phyloP scores from a whole-genome alignment of 106 monocot species.

The Vanilla planifolia region DNA sequence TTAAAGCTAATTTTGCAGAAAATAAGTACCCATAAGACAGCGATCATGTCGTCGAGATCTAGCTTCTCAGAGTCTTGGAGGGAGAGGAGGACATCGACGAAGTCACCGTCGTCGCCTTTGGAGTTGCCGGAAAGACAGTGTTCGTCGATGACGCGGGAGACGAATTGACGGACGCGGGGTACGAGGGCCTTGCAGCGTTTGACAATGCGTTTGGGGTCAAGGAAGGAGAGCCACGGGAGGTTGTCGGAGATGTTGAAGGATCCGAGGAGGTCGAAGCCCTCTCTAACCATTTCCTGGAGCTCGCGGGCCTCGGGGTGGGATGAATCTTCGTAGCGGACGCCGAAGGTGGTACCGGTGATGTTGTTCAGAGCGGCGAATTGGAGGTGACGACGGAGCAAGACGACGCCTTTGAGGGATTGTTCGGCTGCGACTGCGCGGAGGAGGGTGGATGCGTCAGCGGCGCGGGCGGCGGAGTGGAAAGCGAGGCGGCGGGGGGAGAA shows the following conservation, averaged over 20 bases:
- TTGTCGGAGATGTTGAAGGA: constrained; percentile 94
- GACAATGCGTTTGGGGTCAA: constrained; percentile 38
- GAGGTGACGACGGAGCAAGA: constrained; percentile 53
- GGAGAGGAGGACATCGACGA: constrained; percentile 72
- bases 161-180: constrained; percentile 47
- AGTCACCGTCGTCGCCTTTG: constrained; percentile 42
- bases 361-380: constrained; percentile 75
- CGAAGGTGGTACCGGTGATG: constrained; percentile 87
- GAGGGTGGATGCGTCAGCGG: constrained; percentile 45
- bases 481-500: constrained; percentile 72
- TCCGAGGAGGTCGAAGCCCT: constrained; percentile 84
- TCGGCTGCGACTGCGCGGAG: constrained; percentile 22
- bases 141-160: constrained; percentile 50
- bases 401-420: constrained; percentile 18
- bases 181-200: constrained; percentile 62
- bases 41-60: constrained; percentile 70
- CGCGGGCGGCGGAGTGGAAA: constrained; percentile 54
- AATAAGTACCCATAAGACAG: constrained; percentile 46
- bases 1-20: neutral
- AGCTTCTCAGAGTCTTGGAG: constrained; percentile 60
- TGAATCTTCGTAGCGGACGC: constrained; percentile 36
- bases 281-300: constrained; percentile 53
- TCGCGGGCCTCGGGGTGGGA: constrained; percentile 1
- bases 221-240: constrained; percentile 70
- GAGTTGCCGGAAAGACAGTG: constrained; percentile 16